Percentiles rank a stretch among this genome's conserved stretches.
Conservation (phyloP, 768 basidiomycete genomes). For the Serendipita sp. region DNA sequence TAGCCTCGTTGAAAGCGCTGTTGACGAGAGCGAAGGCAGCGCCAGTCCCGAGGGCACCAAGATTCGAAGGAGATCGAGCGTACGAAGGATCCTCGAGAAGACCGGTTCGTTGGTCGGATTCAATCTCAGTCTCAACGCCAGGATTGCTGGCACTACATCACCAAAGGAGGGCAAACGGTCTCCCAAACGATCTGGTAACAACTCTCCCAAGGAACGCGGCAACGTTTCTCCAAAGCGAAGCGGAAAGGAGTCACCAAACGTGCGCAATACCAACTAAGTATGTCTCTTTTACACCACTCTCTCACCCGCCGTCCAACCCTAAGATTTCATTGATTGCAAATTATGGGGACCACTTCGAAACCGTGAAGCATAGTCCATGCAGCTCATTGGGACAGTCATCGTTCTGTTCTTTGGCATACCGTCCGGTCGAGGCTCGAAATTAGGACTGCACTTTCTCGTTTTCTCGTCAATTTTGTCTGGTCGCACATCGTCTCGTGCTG, state of each 20-base stretch:
- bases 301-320: not conserved
- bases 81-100: slow-evolving; percentile 1
- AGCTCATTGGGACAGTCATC: too few species aligned
- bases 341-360: too few species aligned
- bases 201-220: not conserved
- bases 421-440: too few species aligned
- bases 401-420: too few species aligned
- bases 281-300: not conserved
- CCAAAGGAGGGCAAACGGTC: not conserved
- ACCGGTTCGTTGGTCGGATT: slow-evolving; percentile 1
- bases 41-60: slow-evolving; percentile 1
- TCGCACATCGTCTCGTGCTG: too few species aligned
- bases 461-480: too few species aligned
- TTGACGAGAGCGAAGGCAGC: slow-evolving; percentile 2
- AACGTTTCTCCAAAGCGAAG: not conserved
- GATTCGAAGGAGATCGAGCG: slow-evolving; percentile 1
- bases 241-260: not conserved
- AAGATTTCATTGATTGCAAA: too few species aligned
- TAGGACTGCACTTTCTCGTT: too few species aligned
- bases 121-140: slow-evolving; percentile 4
- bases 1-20: not conserved
- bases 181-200: not conserved
- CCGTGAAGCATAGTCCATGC: too few species aligned
- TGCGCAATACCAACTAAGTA: not conserved
- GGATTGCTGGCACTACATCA: not conserved